A percentile compares a stretch with the other conserved stretches of the same genome.
These are phyloP conservation scores for Haplosporangium sp. DNA, from an alignment of 371 early-diverging fungal genomes.

Conservation along the genomic window DNA sequence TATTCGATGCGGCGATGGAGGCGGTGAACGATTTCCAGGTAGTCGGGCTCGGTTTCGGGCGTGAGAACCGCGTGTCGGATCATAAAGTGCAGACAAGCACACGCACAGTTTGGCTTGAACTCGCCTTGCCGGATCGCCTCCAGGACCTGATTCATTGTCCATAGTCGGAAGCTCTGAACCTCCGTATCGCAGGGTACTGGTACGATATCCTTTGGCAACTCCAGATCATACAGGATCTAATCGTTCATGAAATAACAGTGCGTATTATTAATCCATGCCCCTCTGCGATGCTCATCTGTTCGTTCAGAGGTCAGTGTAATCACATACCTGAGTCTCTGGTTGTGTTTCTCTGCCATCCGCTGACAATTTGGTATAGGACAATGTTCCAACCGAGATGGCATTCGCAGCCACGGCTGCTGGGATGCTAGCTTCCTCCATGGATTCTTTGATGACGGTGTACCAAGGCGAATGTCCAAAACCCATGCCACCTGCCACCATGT, in stretches of 20 bases:
- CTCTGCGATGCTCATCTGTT: too few species aligned
- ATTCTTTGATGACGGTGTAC: constrained; percentile 86
- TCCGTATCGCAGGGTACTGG: constrained; percentile 91
- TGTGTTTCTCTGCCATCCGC: constrained; percentile 63
- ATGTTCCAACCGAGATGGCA: constrained; percentile 68
- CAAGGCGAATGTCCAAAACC: constrained; percentile 68
- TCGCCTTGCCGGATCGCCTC: constrained; percentile 66
- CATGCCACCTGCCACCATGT: constrained; percentile 92
- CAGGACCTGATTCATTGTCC: constrained; percentile 74
- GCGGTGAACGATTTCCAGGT: constrained; percentile 72
- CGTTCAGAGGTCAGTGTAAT: too few species aligned
- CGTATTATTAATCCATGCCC: too few species aligned
- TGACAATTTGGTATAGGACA: constrained; percentile 76
- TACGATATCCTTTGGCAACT: constrained; percentile 68
- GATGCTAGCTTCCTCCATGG: constrained; percentile 90
- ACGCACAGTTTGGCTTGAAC: constrained; percentile 92
- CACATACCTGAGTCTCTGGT: constrained; percentile 74
- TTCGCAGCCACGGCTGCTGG: constrained; percentile 64
- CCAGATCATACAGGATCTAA: constrained; percentile 83
- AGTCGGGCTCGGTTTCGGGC: constrained; percentile 86
- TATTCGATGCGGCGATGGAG: constrained; percentile 76
- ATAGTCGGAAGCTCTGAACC: constrained; percentile 84
- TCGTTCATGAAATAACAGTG: not conserved
- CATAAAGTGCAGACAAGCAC: constrained; percentile 87
- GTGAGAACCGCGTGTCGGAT: constrained; percentile 80